These are phyloP conservation scores for Grosmannia serpens DNA, from an alignment of 2,329 filamentous ascomycete species.

Conservation along the genomic window DNA sequence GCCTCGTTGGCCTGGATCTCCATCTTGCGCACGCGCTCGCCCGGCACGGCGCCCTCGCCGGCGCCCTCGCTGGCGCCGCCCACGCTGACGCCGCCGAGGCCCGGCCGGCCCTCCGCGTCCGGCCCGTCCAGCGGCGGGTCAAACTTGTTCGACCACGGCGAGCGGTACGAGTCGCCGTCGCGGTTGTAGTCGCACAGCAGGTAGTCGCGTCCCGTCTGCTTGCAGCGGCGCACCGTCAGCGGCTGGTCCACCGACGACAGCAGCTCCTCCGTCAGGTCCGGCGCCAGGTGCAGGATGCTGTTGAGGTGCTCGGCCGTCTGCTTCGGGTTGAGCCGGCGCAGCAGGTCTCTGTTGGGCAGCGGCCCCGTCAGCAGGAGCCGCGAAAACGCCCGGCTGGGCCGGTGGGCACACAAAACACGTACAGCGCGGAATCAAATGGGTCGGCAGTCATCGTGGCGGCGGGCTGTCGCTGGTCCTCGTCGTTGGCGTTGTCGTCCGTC, in stretches of 20 bases:
- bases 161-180: slow-evolving; percentile 93
- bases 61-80: slow-evolving; percentile 45
- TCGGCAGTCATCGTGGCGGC: slow-evolving; percentile 32
- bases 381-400: neutral
- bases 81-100: slow-evolving; percentile 35
- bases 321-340: slow-evolving; percentile 92
- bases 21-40: slow-evolving; percentile 84
- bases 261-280: slow-evolving; percentile 91
- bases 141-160: slow-evolving; percentile 98
- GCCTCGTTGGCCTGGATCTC: slow-evolving; percentile 90
- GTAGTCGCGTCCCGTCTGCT: slow-evolving; percentile 85
- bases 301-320: slow-evolving; percentile 81
- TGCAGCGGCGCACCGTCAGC: slow-evolving; percentile 74
- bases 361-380: neutral
- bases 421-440: slow-evolving; percentile 69
- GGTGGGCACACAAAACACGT: slow-evolving; percentile 20
- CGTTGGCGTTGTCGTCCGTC: neutral
- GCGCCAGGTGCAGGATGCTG: slow-evolving; percentile 76
- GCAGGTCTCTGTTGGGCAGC: slow-evolving; percentile 63
- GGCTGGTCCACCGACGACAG: slow-evolving; percentile 97
- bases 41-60: slow-evolving; percentile 74
- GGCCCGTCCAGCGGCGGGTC: slow-evolving; percentile 66
- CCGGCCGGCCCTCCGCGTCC: slow-evolving; percentile 31
- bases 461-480: neutral
- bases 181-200: slow-evolving; percentile 99